Conservation (phyloP, 2,329 filamentous ascomycete species). For the Hypoxylon sp. region DNA sequence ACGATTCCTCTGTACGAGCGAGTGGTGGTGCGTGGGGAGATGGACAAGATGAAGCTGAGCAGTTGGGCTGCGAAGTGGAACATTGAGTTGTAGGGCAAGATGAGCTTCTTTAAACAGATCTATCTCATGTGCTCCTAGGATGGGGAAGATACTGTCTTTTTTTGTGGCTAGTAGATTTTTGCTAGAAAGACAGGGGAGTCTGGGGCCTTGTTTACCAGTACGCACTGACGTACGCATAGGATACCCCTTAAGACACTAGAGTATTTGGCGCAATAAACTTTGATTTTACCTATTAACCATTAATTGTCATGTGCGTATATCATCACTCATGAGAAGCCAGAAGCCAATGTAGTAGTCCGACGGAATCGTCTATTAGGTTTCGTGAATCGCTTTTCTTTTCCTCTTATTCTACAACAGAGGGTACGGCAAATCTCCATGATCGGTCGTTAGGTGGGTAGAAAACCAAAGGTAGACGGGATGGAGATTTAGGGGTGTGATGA, state of each 20-base stretch:
- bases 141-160: background rate
- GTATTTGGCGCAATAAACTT: background rate
- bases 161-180: background rate
- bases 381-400: slow-evolving; percentile 43
- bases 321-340: background rate
- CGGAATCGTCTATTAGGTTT: slow-evolving; percentile 46
- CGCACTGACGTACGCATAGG: background rate
- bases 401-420: slow-evolving; percentile 44
- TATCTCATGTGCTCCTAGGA: background rate
- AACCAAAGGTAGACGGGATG: slow-evolving; percentile 23
- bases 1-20: background rate
- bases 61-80: background rate
- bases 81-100: background rate
- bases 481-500: slow-evolving; percentile 19
- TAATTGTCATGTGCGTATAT: background rate
- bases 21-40: background rate
- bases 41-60: background rate
- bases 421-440: slow-evolving; percentile 40
- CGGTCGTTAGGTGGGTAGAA: slow-evolving; percentile 18
- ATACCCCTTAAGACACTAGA: background rate
- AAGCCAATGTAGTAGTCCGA: background rate
- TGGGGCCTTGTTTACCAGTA: background rate
- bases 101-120: background rate
- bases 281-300: background rate
- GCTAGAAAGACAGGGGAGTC: background rate